These are phyloP conservation scores for Prunus mume DNA, from an alignment of 306 rosid species.

Conservation along the genomic window DNA sequence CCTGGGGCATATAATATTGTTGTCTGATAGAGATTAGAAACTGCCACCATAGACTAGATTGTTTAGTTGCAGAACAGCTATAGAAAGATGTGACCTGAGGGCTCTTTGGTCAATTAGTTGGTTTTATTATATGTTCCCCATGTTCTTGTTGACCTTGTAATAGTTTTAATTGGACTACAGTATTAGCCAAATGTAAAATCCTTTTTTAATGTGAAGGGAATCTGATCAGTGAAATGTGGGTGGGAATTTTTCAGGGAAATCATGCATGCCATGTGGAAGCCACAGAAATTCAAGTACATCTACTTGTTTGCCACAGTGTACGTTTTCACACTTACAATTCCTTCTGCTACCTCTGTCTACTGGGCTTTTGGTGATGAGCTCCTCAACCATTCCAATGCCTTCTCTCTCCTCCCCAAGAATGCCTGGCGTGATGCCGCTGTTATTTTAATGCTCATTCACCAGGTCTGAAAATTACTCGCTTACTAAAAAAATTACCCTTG, in stretches of 20 bases:
- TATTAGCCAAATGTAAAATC: not conserved
- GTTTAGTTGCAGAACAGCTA: conserved; percentile 3
- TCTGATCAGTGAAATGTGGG: conserved; percentile 7
- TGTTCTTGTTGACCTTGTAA: conserved; percentile 9
- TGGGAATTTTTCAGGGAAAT: conserved; percentile 62
- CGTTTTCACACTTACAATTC: conserved; percentile 84
- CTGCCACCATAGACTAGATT: not conserved
- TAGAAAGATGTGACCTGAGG: not conserved
- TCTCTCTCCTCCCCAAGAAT: conserved; percentile 83
- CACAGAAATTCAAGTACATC: conserved; percentile 87
- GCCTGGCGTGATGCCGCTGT: conserved; percentile 83
- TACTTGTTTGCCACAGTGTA: conserved; percentile 86
- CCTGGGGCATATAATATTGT: not conserved
- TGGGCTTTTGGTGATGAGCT: conserved; percentile 95
- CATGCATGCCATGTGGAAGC: conserved; percentile 99
- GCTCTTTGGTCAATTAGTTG: conserved; percentile 15
- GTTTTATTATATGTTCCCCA: not conserved
- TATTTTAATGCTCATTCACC: conserved; percentile 90
- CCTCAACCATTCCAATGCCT: conserved; percentile 85
- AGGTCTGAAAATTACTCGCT: conserved; percentile 35
- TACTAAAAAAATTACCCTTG: not conserved
- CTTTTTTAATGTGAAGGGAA: not conserved
- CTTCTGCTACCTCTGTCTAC: conserved; percentile 79
- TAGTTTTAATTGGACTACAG: not conserved
- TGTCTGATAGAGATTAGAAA: not conserved